Conservation (phyloP, 352 stramenopile species). For the Pythium grandisporangium region DNA sequence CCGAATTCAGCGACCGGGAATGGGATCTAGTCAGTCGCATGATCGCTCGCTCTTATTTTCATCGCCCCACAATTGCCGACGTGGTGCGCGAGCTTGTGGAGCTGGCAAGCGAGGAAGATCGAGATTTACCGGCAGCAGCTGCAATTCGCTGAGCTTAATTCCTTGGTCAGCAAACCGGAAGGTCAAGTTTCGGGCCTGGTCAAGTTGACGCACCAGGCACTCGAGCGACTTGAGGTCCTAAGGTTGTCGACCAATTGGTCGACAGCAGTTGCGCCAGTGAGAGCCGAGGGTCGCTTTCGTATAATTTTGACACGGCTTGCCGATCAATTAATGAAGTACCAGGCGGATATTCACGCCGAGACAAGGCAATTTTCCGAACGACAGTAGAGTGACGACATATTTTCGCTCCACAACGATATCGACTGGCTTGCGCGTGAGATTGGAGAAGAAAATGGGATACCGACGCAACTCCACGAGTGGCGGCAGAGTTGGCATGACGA, state of each 20-base stretch:
- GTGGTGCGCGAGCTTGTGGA: neutral
- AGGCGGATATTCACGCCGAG: neutral
- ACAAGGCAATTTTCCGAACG: neutral
- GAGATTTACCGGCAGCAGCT: neutral
- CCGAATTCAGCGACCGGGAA: neutral
- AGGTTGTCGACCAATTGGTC: neutral
- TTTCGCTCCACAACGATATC: neutral
- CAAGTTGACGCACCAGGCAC: neutral
- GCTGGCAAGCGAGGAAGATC: neutral
- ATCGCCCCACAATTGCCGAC: neutral
- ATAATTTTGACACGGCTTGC: neutral
- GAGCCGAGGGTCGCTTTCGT: neutral
- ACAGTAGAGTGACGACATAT: neutral
- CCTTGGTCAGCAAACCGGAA: neutral
- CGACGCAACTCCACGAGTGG: neutral
- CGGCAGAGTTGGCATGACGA: neutral
- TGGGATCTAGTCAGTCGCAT: conserved; percentile 1
- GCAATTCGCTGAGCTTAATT: neutral
- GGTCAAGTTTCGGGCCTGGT: neutral
- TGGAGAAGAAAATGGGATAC: neutral
- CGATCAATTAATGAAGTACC: neutral
- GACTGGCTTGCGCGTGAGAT: neutral
- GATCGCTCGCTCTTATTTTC: neutral
- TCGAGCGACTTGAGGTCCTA: neutral
- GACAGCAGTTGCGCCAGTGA: neutral